Evolutionary conservation across 2,329 filamentous ascomycete species (phyloP), one percentile per base, ranked within the genome.

Genomic region (Aspergillus japonicus): DNA sequence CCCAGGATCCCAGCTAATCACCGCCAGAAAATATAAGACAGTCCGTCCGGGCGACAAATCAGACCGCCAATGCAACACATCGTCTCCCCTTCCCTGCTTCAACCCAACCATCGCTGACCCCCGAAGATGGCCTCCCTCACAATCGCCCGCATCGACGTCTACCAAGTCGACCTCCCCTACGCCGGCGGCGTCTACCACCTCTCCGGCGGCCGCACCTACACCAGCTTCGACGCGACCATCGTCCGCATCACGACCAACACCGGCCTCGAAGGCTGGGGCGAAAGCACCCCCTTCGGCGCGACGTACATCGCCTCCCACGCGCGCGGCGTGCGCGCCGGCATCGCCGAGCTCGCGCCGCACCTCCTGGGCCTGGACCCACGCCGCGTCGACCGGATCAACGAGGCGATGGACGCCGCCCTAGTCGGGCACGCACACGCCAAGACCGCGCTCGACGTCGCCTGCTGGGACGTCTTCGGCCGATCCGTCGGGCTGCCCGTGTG

Each of bases 341-440:
- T 71, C 26, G 63, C 64, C n/a, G 61, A 65, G 39, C 68, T 71
- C 11, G 69, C 69, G 10, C 66, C 68, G 0, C 59, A 64, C 5
- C 53, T 64, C 2, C 59, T 72, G 49, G 68, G 68, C 6, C 63
- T 71, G 0, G 68, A 71, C 52, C 69, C 66, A 1, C 66, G 68
- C 49, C 49, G 57, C 7, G 64, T 71, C 2, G 70, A 71, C 50
- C 66, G 69, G 19, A 67, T 71, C 50, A 71, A 71, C 53, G 69
- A 71, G 16, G 63, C 64, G 42, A 71, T 71, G 69, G 64, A 70
- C 52, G 48, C 56, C 7, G 66, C 66, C 2, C 57, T 72, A 2
- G 10, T 64, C 1, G 67, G 68, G 23, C 64, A 67, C 29, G 60
- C 68, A 44, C 49, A 63, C 57, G 69, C 68, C 14, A 72, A 72